Base-by-base conservation (phyloP, 208 protist genomes). In the Naegleria fowleri region DNA sequence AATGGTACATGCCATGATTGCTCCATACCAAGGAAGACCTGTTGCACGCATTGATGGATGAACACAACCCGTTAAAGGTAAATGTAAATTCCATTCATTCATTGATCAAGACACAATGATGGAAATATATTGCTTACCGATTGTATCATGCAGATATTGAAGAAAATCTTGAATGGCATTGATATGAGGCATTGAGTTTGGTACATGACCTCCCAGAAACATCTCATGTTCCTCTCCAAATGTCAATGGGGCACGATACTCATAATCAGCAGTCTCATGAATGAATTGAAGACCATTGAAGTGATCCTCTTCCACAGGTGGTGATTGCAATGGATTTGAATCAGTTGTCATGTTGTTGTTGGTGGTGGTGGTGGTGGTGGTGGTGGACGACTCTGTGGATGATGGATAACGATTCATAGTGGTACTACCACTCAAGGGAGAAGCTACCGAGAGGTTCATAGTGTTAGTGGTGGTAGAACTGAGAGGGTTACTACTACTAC, bases 141-240 rank as follows among this genome's bases (percentile, higher is more conserved):
- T 67, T n/a, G 33, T 40, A 39, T 39, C 75, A 83, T 83, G 22
- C 75, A 83, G 5, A 39, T 39, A 40, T 13, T 83, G n/a, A 39
- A 83, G 75, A 1, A 83, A 39, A n/a, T n/a, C 22, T 11, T 83
- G n/a, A 83, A 83, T 83, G 33, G 11, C 11, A 39, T 83, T 11
- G 39, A 83, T 83, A 39, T 83, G 75, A 83, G 75, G 75, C 0
- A 39, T 5, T 38, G 5, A 5, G 13, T 83, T 11, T 40, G 75
- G 75, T 4, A 83, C 0, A 83, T 83, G 75, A 36, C 75, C 75
- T 39, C 75, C 75, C 22, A 39, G 25, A 83, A 83, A 40, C 13
- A 83, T 36, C 33, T 83, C 75, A 39, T 83, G 75, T 83, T n/a
- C n/a, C 33, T 83, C 75, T 19, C 75, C 75, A 83, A 83, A 83